Conservation (phyloP, 2,329 filamentous ascomycete species). For the Diaporthe destruens region DNA sequence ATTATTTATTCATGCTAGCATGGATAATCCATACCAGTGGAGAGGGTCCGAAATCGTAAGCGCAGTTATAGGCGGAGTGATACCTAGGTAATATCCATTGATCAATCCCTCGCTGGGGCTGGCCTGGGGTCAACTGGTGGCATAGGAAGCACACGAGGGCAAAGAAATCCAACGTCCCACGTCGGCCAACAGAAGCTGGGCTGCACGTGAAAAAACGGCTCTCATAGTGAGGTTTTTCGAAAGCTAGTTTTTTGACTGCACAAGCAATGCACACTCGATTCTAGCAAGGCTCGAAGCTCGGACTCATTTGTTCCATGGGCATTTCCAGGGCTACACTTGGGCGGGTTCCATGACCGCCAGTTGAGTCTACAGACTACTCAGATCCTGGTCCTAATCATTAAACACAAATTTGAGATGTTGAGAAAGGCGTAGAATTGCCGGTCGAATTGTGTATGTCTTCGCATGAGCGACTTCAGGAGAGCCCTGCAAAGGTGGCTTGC, state of each 20-base stretch:
- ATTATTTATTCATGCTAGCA: too few relatives aligned
- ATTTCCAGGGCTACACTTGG: constrained; percentile 4
- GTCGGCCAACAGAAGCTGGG: too few relatives aligned
- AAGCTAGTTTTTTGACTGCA: not conserved
- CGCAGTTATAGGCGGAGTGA: too few relatives aligned
- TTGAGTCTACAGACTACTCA: constrained; percentile 7
- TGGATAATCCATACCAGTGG: too few relatives aligned
- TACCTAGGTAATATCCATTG: too few relatives aligned
- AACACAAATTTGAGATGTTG: constrained; percentile 18
- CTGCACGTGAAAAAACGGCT: too few relatives aligned
- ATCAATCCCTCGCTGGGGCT: too few relatives aligned
- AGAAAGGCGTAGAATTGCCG: not conserved
- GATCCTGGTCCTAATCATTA: not conserved
- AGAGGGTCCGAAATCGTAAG: too few relatives aligned
- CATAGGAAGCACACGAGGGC: too few relatives aligned
- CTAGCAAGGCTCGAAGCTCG: not conserved
- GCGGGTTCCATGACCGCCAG: not conserved
- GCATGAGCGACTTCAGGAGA: not conserved
- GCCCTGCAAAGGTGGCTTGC: not conserved
- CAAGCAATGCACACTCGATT: not conserved
- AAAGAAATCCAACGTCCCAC: too few relatives aligned
- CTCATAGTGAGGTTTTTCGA: not conserved
- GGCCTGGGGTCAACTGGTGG: too few relatives aligned
- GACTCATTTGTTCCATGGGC: not conserved
- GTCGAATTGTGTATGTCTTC: not conserved